A percentile compares a stretch with the other conserved stretches of the same genome.
phyloP scores from a whole-genome alignment of 2,329 filamentous ascomycete species.

The Venturiaceae sp. region DNA sequence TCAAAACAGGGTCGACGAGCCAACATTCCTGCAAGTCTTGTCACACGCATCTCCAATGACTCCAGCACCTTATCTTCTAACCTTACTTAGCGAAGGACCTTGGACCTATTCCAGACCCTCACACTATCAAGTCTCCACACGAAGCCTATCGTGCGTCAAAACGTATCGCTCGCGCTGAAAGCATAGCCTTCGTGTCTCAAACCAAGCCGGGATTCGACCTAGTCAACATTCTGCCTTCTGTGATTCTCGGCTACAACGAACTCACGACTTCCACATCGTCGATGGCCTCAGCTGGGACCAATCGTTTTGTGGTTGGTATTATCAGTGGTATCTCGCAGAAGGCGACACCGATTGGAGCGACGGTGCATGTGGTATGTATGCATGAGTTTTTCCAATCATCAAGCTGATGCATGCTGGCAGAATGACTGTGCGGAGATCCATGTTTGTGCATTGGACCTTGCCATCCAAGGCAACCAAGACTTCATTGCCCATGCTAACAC shows the following conservation, averaged over 20 bases:
- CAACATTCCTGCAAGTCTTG: neutral
- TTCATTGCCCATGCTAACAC: neutral
- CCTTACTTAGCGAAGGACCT: neutral
- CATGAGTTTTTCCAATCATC: neutral
- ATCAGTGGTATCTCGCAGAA: neutral
- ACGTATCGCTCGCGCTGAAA: slow-evolving; percentile 13
- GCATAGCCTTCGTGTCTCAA: slow-evolving; percentile 15
- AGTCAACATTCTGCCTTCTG: slow-evolving; percentile 18
- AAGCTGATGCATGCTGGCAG: neutral
- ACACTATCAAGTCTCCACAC: neutral
- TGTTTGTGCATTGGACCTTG: neutral
- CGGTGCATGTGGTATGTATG: neutral
- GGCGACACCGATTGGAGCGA: neutral
- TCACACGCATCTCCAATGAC: neutral
- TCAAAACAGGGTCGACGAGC: too few species aligned
- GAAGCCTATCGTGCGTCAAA: slow-evolving; percentile 18
- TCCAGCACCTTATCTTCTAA: neutral
- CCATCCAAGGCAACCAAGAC: neutral
- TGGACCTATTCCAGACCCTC: slow-evolving; percentile 5
- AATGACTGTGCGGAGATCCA: neutral
- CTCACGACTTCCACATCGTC: slow-evolving; percentile 13
- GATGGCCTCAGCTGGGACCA: neutral
- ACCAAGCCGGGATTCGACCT: slow-evolving; percentile 18
- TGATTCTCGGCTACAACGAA: slow-evolving; percentile 20
- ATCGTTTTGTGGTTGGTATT: neutral